phyloP scores from a whole-genome alignment of 768 basidiomycete genomes.

The Lactifluus pinguis region DNA sequence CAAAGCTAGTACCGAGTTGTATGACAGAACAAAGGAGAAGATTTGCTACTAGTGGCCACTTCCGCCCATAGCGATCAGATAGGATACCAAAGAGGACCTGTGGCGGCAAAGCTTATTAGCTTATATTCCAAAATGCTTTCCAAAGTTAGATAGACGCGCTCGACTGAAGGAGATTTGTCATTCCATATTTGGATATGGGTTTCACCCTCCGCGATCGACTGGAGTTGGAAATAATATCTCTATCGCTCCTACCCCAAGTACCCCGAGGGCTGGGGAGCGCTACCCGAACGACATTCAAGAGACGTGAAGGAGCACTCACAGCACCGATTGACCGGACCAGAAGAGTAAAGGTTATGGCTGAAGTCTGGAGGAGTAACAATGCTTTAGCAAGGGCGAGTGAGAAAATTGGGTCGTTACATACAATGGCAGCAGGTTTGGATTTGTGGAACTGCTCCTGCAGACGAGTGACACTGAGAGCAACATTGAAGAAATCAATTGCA shows the following conservation, averaged over 20 bases:
- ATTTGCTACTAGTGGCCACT: constrained; percentile 84
- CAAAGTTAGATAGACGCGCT: too few species aligned
- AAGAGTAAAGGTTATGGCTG: constrained; percentile 84
- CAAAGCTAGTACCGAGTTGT: constrained; percentile 76
- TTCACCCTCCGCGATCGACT: not conserved
- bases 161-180: not conserved
- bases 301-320: constrained; percentile 27
- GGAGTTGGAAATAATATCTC: not conserved
- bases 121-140: not conserved
- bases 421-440: constrained; percentile 35
- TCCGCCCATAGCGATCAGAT: constrained; percentile 87
- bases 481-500: constrained; percentile 81
- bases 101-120: not conserved
- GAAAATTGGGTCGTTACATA: constrained; percentile 21
- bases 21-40: constrained; percentile 61
- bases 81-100: constrained; percentile 67
- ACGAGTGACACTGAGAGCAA: constrained; percentile 45
- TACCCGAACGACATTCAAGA: not conserved
- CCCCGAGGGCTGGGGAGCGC: not conserved
- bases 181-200: not conserved
- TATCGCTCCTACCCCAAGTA: not conserved
- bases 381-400: not conserved
- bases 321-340: constrained; percentile 83
- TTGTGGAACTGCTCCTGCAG: constrained; percentile 40
- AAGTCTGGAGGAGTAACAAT: constrained; percentile 35